Conservation (phyloP, 805 yeast species). For the Saturnispora hagleri region DNA sequence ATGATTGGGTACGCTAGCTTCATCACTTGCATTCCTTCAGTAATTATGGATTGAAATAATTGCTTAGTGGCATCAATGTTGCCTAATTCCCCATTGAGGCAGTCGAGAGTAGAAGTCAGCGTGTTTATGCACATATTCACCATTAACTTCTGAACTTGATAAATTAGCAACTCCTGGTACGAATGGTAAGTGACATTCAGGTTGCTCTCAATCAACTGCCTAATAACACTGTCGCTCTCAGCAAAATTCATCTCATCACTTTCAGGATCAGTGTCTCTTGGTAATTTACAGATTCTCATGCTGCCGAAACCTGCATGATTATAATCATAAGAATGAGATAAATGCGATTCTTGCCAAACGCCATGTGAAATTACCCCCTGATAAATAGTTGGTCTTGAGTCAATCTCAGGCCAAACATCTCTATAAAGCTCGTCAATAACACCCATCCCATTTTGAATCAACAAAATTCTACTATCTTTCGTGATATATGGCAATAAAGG, state of each 20-base stretch:
- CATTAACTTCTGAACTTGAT: constrained; percentile 65
- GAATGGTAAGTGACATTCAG: constrained; percentile 26
- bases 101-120: constrained; percentile 66
- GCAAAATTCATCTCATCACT: background rate
- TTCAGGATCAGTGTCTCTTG: constrained; percentile 25
- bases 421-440: constrained; percentile 40
- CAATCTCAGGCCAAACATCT: constrained; percentile 42
- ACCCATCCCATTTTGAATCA: constrained; percentile 88
- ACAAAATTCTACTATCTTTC: constrained; percentile 43
- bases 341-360: constrained; percentile 37
- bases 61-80: too few species aligned
- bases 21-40: too few species aligned
- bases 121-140: constrained; percentile 83
- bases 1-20: too few species aligned
- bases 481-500: constrained; percentile 44
- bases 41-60: too few species aligned
- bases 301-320: constrained; percentile 66
- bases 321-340: constrained; percentile 31
- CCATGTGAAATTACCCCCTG: constrained; percentile 85
- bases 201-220: constrained; percentile 20
- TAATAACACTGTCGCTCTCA: constrained; percentile 12
- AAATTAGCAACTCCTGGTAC: constrained; percentile 39
- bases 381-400: constrained; percentile 45
- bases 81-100: constrained; percentile 78
- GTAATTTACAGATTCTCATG: constrained; percentile 49